Evolutionary conservation across 306 rosid species (phyloP).

Genomic region (Canavalia gladiata): DNA sequence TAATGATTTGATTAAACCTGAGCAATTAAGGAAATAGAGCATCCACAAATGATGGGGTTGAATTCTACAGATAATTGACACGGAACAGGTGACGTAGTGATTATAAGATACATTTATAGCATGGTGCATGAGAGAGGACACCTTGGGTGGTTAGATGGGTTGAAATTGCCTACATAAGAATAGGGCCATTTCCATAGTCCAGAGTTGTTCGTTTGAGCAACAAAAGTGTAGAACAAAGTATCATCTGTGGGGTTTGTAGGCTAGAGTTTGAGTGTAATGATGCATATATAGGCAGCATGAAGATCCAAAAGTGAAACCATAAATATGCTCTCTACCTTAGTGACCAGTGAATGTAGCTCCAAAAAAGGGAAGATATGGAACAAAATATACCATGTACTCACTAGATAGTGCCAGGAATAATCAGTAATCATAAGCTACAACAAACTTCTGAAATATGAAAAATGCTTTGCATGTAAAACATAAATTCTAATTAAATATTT

Average conservation of each 20-base stretch:
- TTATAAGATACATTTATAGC: background rate
- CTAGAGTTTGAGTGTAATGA: background rate
- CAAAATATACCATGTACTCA: background rate
- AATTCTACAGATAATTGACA: background rate
- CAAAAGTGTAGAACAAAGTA: background rate
- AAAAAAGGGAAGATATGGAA: background rate
- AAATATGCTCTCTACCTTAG: background rate
- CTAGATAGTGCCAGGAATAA: background rate
- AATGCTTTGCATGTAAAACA: background rate
- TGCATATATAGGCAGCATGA: background rate
- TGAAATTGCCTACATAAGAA: background rate
- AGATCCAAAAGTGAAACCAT: background rate
- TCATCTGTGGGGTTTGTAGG: background rate
- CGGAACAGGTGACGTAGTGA: background rate
- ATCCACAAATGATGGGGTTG: background rate
- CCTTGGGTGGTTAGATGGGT: background rate
- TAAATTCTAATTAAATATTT: background rate
- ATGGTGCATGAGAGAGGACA: background rate
- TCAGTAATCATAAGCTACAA: background rate
- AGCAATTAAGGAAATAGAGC: background rate
- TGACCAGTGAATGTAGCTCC: too few relatives aligned
- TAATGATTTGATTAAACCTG: background rate
- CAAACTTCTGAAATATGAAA: background rate
- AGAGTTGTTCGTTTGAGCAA: slow-evolving; percentile 9
- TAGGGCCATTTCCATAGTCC: background rate